Evolutionary conservation across 163 green algal species (phyloP).

Genomic region (Chloromonas sp.): DNA sequence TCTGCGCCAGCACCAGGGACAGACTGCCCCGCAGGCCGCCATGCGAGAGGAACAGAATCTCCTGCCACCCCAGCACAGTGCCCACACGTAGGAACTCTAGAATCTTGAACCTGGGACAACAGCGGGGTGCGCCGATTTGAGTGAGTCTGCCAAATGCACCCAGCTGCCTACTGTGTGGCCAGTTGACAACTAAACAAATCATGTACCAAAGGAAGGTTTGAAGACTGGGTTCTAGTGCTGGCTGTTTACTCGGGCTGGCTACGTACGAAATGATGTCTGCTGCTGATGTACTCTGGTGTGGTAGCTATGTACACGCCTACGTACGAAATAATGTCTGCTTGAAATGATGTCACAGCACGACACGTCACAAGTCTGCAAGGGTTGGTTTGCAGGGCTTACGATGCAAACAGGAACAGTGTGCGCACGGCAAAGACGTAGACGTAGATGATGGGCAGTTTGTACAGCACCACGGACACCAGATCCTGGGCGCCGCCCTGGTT

Average conservation of each 20-base stretch:
- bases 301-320: too few species aligned
- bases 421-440: slow-evolving; percentile 26
- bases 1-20: slow-evolving; percentile 37
- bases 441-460: slow-evolving; percentile 40
- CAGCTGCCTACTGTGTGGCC: background rate
- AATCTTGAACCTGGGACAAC: slow-evolving; percentile 11
- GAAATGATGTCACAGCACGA: too few species aligned
- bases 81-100: slow-evolving; percentile 3
- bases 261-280: too few species aligned
- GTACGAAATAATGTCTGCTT: too few species aligned
- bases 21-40: slow-evolving; percentile 32
- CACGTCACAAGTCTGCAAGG: too few species aligned
- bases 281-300: too few species aligned
- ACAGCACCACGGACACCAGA: slow-evolving; percentile 15
- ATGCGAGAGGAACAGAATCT: slow-evolving; percentile 12
- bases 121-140: background rate
- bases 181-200: too few species aligned
- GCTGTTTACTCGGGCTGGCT: too few species aligned
- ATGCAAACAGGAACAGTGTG: slow-evolving; percentile 10
- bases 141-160: background rate
- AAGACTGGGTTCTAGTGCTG: too few species aligned
- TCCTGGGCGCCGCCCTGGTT: background rate
- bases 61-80: background rate
- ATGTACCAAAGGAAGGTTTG: too few species aligned
- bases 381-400: background rate